Evolutionary conservation across 768 basidiomycete species (phyloP), one percentile per base, ranked within the genome.

Genomic region (Termitomyces bulborhizus): DNA sequence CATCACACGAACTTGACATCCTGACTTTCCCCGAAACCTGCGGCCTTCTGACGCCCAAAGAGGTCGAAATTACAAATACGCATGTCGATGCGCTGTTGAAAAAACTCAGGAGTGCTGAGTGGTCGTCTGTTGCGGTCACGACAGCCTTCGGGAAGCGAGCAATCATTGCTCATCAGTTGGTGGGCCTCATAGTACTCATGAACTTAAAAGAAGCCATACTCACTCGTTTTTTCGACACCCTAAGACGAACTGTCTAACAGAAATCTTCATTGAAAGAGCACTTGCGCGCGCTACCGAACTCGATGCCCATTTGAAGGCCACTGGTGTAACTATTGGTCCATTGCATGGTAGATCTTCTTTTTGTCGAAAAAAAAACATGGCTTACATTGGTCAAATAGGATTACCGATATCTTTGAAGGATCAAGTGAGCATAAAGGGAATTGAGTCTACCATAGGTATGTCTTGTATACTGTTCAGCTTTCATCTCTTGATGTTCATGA

Each of bases 161-260:
- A 0, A 78, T 88, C 43, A 68, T 93, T 43, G 90, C 90, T 3
- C 90, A 93, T 45, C 89, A 91, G 61, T 65, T 91, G 15, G 88
- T 88, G 52, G 63, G 79, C 65, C 13, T 9, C 9, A 16, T 12
- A 3, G 18, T 46, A 15, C 37, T 29, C 9, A n/a, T n/a, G 24
- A 36, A 32, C 45, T 0, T 21, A 24, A 50, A 34, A 26, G 24
- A 6, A 21, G 21, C 36, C 9, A 15, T 56, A 13, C 29, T 47
- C 6, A 27, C 43, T 46, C 39, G 6, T 32, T 21, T 13, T 13
- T 45, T 62, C 15, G 1, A 37, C 18, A 36, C 11, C 13, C 26
- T 21, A 36, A 90, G 88, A 83, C 82, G 5, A 91, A 91, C 60
- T 92, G 91, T 65, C 65, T 93, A 37, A 92, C 90, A 0, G 90